Percentiles rank a stretch among this genome's conserved stretches.
These are phyloP conservation scores for Aristolochia californica DNA, from an alignment of 164 flowering plant species.

Conservation along the genomic window DNA sequence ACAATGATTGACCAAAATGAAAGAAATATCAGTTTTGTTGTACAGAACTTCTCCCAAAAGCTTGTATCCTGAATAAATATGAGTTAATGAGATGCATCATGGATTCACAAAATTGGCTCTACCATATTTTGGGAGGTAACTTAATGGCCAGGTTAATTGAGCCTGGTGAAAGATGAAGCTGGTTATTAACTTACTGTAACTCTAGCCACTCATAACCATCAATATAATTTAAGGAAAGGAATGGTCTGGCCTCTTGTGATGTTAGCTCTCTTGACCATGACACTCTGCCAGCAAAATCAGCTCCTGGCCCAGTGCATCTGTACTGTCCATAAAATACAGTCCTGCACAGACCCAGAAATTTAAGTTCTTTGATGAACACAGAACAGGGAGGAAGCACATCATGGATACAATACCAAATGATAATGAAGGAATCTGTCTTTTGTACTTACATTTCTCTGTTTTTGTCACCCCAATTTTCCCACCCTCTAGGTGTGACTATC, in stretches of 20 bases:
- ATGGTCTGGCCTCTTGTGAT: constrained; percentile 43
- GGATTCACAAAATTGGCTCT: too few species aligned
- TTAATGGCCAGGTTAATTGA: too few species aligned
- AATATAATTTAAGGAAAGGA: constrained; percentile 39
- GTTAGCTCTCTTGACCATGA: constrained; percentile 65
- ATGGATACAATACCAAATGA: background rate
- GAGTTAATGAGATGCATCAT: too few species aligned
- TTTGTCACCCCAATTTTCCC: constrained; percentile 59
- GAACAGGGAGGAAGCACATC: too few species aligned
- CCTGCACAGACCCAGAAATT: constrained; percentile 23
- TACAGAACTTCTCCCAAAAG: too few species aligned
- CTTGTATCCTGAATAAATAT: too few species aligned
- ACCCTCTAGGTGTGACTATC: constrained; percentile 42
- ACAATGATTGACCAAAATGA: too few species aligned
- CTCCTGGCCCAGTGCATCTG: constrained; percentile 67
- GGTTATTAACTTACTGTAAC: background rate
- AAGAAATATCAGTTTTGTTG: too few species aligned
- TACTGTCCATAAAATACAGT: constrained; percentile 68
- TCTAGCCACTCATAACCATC: constrained; percentile 48
- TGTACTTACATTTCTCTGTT: constrained; percentile 42
- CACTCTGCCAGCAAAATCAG: constrained; percentile 43
- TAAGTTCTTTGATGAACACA: too few species aligned
- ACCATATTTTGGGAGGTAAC: too few species aligned
- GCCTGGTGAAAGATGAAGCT: too few species aligned
- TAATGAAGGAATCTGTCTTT: background rate